phyloP scores from a whole-genome alignment of 495 filamentous ascomycete species.

The Pseudevernia furfuracea region DNA sequence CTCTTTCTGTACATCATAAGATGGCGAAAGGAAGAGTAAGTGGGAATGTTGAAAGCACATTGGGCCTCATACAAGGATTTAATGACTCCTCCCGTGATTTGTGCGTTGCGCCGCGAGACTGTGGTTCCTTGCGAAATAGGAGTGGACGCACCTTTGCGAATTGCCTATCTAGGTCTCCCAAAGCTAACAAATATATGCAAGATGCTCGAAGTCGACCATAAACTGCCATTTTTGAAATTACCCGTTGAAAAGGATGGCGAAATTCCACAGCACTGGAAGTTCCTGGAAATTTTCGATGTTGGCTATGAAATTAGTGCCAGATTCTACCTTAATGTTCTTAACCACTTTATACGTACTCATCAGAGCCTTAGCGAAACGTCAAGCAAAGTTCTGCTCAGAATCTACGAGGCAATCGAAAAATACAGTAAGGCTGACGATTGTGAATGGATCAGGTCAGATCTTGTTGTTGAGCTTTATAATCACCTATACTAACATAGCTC shows the following conservation, averaged over 20 bases:
- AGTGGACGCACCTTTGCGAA: not conserved
- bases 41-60: constrained; percentile 8
- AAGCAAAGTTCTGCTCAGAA: constrained; percentile 10
- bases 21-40: not conserved
- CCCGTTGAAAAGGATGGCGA: not conserved
- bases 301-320: not conserved
- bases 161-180: not conserved
- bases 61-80: not conserved
- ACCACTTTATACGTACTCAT: constrained; percentile 23
- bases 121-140: not conserved
- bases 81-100: not conserved
- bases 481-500: not conserved
- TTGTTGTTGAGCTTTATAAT: not conserved
- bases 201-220: not conserved
- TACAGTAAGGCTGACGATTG: not conserved
- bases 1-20: not conserved
- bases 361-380: not conserved
- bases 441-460: not conserved
- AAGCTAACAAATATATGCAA: not conserved
- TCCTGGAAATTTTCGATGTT: constrained; percentile 4
- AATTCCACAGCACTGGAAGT: not conserved
- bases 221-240: constrained; percentile 3
- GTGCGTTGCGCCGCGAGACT: not conserved
- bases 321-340: constrained; percentile 5
- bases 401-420: constrained; percentile 1